Evolutionary conservation across 345 rosid species (phyloP).

Genomic region (Salix dunnii): DNA sequence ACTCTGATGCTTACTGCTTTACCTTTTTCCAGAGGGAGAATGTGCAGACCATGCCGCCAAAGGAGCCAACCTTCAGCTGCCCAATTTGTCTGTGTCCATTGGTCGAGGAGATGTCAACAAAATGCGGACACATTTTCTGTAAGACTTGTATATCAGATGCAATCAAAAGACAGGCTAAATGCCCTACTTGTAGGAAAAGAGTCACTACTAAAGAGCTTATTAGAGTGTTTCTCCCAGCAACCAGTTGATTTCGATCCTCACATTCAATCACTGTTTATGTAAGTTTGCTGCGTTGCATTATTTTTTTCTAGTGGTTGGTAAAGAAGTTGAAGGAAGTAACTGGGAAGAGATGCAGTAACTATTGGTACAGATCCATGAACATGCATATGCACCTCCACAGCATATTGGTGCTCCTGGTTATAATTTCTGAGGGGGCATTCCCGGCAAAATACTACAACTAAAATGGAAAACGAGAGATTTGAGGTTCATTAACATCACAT

Average conservation of each 20-base stretch:
- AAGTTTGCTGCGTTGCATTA: constrained; percentile 11
- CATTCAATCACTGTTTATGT: constrained; percentile 6
- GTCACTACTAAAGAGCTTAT: constrained; percentile 59
- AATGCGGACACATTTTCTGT: constrained; percentile 97
- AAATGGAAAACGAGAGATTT: not conserved
- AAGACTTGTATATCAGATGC: constrained; percentile 64
- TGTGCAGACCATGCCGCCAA: constrained; percentile 38
- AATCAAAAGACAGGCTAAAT: constrained; percentile 51
- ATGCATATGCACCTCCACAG: not conserved
- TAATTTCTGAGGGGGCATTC: not conserved
- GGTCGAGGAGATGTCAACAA: constrained; percentile 72
- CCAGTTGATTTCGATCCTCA: constrained; percentile 17
- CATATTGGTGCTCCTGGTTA: not conserved
- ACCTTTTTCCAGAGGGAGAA: constrained; percentile 34
- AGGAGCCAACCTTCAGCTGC: constrained; percentile 74
- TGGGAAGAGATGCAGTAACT: not conserved
- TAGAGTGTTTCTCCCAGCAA: constrained; percentile 84
- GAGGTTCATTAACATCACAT: not conserved
- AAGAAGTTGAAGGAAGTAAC: not conserved
- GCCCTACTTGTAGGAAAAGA: constrained; percentile 89
- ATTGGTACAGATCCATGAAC: not conserved
- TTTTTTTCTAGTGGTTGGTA: not conserved
- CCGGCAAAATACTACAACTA: not conserved
- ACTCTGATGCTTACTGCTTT: not conserved
- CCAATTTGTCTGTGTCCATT: constrained; percentile 87